Percentiles rank a stretch among this genome's conserved stretches.
Conservation (phyloP, 495 filamentous ascomycete species). For the Lasiosphaeria ovina region DNA sequence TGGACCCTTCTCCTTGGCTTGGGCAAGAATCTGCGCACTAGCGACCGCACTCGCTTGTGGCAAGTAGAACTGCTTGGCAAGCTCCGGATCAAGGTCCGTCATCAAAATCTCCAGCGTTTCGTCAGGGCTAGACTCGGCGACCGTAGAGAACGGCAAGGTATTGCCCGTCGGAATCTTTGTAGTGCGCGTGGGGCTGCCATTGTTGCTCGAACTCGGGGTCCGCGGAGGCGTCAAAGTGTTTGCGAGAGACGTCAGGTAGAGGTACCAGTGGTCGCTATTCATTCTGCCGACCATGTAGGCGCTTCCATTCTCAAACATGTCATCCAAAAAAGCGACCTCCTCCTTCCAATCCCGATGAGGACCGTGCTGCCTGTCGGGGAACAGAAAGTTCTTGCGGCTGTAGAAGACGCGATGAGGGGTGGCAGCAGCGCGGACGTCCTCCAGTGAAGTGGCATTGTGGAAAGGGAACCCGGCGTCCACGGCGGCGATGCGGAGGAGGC, state of each 20-base stretch:
- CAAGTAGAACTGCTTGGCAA: slow-evolving; percentile 95
- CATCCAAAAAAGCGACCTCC: slow-evolving; percentile 88
- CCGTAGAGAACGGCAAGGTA: slow-evolving; percentile 52
- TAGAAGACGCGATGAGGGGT: slow-evolving; percentile 97
- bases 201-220: slow-evolving; percentile 54
- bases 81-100: slow-evolving; percentile 92
- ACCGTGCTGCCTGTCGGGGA: slow-evolving; percentile 89
- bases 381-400: slow-evolving; percentile 97
- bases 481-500: slow-evolving; percentile 87
- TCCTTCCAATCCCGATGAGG: slow-evolving; percentile 97
- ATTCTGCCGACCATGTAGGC: slow-evolving; percentile 99
- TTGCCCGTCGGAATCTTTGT: slow-evolving; percentile 64
- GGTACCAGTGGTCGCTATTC: slow-evolving; percentile 99
- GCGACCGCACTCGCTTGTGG: slow-evolving; percentile 89
- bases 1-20: slow-evolving; percentile 52
- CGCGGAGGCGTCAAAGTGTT: slow-evolving; percentile 76
- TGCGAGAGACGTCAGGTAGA: slow-evolving; percentile 89
- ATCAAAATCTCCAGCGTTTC: slow-evolving; percentile 98
- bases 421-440: slow-evolving; percentile 67
- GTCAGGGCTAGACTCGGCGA: slow-evolving; percentile 52
- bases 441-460: slow-evolving; percentile 44
- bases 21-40: slow-evolving; percentile 60
- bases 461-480: slow-evolving; percentile 81
- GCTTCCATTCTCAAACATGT: slow-evolving; percentile 85
- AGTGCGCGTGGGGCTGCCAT: slow-evolving; percentile 28